Conservation (phyloP, 257 asterid genomes). For the Haberlea rhodopensis region DNA sequence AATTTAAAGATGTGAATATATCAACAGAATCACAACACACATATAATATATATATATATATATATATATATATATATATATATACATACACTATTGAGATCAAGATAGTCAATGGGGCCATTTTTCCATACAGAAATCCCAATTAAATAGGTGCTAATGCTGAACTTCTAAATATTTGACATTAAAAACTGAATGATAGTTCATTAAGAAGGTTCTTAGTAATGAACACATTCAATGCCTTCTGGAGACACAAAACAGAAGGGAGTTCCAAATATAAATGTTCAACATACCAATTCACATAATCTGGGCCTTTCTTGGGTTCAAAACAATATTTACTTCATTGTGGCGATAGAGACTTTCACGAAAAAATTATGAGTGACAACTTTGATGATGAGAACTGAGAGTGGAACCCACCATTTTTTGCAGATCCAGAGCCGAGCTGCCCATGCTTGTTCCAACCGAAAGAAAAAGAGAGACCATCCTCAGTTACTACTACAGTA, state of each 20-base stretch:
- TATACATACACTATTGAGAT: background rate
- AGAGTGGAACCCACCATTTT: slow-evolving; percentile 55
- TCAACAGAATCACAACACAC: no score
- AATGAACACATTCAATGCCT: background rate
- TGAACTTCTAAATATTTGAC: background rate
- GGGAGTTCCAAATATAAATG: background rate
- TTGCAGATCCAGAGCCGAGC: slow-evolving; percentile 78
- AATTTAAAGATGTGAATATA: no score
- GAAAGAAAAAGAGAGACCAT: slow-evolving; percentile 70
- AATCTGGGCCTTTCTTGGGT: slow-evolving; percentile 1
- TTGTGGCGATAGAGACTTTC: background rate
- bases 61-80: no score
- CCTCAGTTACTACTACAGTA: slow-evolving; percentile 82
- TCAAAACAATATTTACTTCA: background rate
- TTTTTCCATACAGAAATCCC: background rate
- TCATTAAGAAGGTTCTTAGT: no score
- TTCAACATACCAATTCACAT: slow-evolving; percentile 6
- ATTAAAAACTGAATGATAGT: no score
- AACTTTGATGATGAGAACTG: background rate
- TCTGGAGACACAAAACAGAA: background rate
- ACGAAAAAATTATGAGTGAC: slow-evolving; percentile 1
- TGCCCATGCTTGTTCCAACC: slow-evolving; percentile 99
- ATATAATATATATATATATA: no score
- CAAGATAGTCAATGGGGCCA: background rate
- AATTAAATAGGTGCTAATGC: background rate